Conservation (phyloP, 208 protist species). For the Trypanosoma congolense region DNA sequence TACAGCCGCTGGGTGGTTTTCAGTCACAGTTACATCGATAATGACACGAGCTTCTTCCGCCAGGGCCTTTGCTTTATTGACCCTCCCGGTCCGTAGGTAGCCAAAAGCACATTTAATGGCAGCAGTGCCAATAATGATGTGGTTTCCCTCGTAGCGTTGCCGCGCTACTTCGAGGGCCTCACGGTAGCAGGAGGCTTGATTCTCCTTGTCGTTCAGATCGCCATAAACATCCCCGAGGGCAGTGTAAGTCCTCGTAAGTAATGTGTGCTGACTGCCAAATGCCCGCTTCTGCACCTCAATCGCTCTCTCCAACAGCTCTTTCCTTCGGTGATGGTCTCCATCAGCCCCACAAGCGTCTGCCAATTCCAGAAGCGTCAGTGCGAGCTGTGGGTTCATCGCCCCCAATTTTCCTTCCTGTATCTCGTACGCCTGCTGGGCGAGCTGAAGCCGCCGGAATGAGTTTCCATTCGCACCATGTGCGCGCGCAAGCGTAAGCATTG, state of each 20-base stretch:
- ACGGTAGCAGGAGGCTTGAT: constrained; percentile 60
- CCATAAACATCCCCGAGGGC: constrained; percentile 64
- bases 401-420: constrained; percentile 75
- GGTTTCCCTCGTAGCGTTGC: constrained; percentile 51
- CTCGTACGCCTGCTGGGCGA: constrained; percentile 53
- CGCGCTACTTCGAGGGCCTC: constrained; percentile 67
- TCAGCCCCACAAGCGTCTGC: constrained; percentile 63
- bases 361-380: constrained; percentile 64
- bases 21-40: constrained; percentile 42
- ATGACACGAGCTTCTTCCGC: constrained; percentile 43
- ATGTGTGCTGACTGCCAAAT: constrained; percentile 70
- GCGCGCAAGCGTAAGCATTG: constrained; percentile 60
- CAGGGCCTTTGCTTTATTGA: constrained; percentile 36
- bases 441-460: constrained; percentile 48
- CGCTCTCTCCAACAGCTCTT: constrained; percentile 67
- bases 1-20: constrained; percentile 41
- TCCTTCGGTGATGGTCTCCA: constrained; percentile 59
- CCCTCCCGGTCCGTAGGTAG: constrained; percentile 40
- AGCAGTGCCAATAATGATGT: constrained; percentile 60
- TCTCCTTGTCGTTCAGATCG: constrained; percentile 45
- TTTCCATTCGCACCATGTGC: constrained; percentile 63
- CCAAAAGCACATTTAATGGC: constrained; percentile 54
- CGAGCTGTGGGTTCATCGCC: constrained; percentile 69
- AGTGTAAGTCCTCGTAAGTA: constrained; percentile 71
- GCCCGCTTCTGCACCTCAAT: constrained; percentile 74